Evolutionary conservation across 805 yeast genomes (phyloP).

Genomic region (Wickerhamomyces bovis): DNA sequence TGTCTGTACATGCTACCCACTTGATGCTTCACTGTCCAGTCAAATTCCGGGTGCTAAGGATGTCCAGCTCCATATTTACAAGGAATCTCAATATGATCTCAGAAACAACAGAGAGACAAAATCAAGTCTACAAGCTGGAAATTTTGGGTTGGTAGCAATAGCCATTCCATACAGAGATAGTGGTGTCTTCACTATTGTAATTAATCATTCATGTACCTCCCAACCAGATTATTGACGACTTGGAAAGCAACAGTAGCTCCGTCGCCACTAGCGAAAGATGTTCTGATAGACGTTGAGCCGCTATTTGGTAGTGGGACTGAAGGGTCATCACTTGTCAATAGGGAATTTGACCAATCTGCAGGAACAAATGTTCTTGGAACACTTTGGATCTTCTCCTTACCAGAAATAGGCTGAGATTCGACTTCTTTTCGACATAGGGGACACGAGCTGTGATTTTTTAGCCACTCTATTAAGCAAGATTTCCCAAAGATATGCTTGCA

Average conservation of each 20-base stretch:
- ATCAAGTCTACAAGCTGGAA: too few species aligned
- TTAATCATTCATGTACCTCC: not conserved
- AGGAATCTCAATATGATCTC: too few species aligned
- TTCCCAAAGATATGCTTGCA: conserved; percentile 85
- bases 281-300: not conserved
- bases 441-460: conserved; percentile 64
- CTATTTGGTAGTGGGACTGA: conserved; percentile 14
- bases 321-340: conserved; percentile 15
- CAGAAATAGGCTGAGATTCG: conserved; percentile 12
- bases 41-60: too few species aligned
- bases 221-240: not conserved
- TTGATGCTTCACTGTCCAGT: too few species aligned
- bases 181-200: too few species aligned
- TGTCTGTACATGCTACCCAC: too few species aligned
- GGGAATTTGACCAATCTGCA: conserved; percentile 15
- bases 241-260: not conserved
- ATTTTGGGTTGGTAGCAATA: too few species aligned
- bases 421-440: conserved; percentile 56
- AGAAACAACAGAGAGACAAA: too few species aligned
- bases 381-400: conserved; percentile 7
- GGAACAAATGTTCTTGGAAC: conserved; percentile 13
- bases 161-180: too few species aligned
- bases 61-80: too few species aligned
- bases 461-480: conserved; percentile 79
- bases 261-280: not conserved